These are phyloP conservation scores for Linnemannia hyalina DNA, from an alignment of 192 early-diverging fungal species.

Conservation along the genomic window DNA sequence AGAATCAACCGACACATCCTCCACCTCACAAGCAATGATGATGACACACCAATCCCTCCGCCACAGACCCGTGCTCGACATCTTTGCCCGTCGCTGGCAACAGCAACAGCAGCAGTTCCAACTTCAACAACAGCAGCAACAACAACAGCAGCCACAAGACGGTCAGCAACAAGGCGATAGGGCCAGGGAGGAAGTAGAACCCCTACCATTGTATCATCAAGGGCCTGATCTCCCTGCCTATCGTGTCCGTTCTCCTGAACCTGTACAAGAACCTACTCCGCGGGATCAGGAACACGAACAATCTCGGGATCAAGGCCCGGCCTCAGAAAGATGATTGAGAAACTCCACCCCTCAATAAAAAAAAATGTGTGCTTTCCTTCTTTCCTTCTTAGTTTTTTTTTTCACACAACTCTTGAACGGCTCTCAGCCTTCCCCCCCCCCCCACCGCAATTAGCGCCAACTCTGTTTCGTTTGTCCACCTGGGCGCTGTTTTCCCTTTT, in stretches of 20 bases:
- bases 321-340: no score
- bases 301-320: no score
- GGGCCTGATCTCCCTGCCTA: slow-evolving; percentile 20
- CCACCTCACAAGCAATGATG: background rate
- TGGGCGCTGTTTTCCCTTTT: background rate
- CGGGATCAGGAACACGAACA: no score
- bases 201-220: slow-evolving; percentile 30
- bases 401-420: no score
- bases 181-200: slow-evolving; percentile 11
- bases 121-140: no score
- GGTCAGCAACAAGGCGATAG: background rate
- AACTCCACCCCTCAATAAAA: no score
- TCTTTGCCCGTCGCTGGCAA: slow-evolving; percentile 28
- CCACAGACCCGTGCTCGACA: background rate
- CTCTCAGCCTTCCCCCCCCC: no score
- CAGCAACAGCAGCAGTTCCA: background rate
- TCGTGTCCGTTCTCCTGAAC: background rate
- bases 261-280: background rate
- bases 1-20: background rate
- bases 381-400: no score
- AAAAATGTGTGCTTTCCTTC: no score
- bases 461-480: background rate
- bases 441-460: no score
- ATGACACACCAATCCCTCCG: slow-evolving; percentile 9
- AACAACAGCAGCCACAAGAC: no score